A percentile compares a stretch with the other conserved stretches of the same genome.
Evolutionary conservation across 2,329 filamentous ascomycete genomes (phyloP).

Genomic region (Penicillium sp.): DNA sequence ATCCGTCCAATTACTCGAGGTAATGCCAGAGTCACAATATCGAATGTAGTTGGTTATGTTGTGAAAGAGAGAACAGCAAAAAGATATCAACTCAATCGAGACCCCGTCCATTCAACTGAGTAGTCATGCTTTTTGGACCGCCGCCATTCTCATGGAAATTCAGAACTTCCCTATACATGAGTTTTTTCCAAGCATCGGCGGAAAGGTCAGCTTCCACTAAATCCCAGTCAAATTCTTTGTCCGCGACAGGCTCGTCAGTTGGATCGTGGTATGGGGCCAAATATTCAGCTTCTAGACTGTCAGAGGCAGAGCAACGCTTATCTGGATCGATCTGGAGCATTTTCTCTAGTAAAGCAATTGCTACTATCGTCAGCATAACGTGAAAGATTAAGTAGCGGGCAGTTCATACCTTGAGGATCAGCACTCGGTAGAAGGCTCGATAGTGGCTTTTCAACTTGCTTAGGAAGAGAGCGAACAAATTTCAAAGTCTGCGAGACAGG

Average conservation of each 20-base stretch:
- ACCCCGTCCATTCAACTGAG: too few species aligned
- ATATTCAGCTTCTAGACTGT: background rate
- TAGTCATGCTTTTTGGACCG: too few species aligned
- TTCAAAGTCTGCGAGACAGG: constrained; percentile 83
- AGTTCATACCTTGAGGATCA: background rate
- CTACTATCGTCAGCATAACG: background rate
- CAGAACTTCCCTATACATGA: too few species aligned
- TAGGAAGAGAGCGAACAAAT: constrained; percentile 95
- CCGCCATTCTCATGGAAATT: too few species aligned
- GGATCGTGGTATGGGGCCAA: background rate
- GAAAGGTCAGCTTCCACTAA: constrained; percentile 97
- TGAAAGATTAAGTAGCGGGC: background rate
- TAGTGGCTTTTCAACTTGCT: constrained; percentile 86
- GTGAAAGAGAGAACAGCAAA: too few species aligned
- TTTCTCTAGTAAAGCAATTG: background rate
- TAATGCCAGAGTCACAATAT: too few species aligned
- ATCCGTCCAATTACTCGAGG: too few species aligned
- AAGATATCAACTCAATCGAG: too few species aligned
- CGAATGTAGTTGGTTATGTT: too few species aligned
- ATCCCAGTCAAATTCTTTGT: background rate
- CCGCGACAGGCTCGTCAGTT: background rate
- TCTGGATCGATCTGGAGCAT: background rate
- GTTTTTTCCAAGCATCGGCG: constrained; percentile 94
- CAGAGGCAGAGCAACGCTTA: background rate
- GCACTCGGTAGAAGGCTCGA: constrained; percentile 76